Conservation (phyloP, 441 rosid species). For the Arabidopsis lyrata region DNA sequence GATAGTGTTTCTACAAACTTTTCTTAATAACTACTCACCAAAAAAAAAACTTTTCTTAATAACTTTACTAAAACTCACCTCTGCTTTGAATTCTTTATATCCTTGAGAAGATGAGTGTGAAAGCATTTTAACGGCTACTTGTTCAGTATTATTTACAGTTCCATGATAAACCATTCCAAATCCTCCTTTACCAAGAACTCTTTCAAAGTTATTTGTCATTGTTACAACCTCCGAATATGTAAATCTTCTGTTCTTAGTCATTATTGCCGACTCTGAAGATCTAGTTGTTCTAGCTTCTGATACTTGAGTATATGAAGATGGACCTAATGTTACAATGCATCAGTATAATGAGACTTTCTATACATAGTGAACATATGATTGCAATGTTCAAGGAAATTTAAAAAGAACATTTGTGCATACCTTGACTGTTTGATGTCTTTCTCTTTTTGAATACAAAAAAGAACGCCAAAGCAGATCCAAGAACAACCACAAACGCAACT, state of each 20-base stretch:
- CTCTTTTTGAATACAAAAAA: slow-evolving; percentile 38
- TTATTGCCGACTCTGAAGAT: slow-evolving; percentile 36
- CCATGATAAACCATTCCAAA: slow-evolving; percentile 56
- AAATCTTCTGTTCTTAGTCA: slow-evolving; percentile 45
- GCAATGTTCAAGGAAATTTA: background rate
- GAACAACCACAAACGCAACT: slow-evolving; percentile 36
- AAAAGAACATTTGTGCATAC: background rate
- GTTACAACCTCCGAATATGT: slow-evolving; percentile 43
- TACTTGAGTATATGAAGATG: background rate
- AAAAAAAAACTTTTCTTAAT: too few species aligned
- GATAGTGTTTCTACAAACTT: background rate
- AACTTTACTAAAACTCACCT: slow-evolving; percentile 32
- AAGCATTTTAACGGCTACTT: slow-evolving; percentile 56
- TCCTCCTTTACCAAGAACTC: slow-evolving; percentile 50
- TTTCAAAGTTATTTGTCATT: slow-evolving; percentile 51
- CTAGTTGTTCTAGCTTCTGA: slow-evolving; percentile 9
- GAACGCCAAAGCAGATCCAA: slow-evolving; percentile 33
- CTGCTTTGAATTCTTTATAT: slow-evolving; percentile 50
- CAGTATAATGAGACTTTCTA: background rate
- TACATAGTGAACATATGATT: slow-evolving; percentile 1
- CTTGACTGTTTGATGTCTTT: slow-evolving; percentile 23
- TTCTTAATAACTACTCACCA: too few species aligned
- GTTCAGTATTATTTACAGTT: slow-evolving; percentile 40
- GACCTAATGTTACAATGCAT: slow-evolving; percentile 19
- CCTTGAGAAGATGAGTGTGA: slow-evolving; percentile 53